Evolutionary conservation across 495 filamentous ascomycete species (phyloP), one percentile per base, ranked within the genome.

Genomic region (Pseudoneurospora amorphoporcata): DNA sequence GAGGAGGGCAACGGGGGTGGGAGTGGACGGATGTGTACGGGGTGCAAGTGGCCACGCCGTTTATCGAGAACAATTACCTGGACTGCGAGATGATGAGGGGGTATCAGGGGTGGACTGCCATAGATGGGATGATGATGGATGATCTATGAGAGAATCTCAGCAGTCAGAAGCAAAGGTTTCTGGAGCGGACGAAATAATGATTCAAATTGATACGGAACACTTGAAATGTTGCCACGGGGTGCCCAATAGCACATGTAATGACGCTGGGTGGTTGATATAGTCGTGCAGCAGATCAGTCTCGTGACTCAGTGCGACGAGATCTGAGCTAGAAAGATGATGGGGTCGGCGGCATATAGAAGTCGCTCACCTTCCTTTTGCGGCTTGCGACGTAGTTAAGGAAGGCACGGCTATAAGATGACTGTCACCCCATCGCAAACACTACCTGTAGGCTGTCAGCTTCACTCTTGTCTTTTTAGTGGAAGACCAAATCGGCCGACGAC

Each of bases 21-120:
- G 76, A 76, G 76, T 80, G 76, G 73, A 68, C 69, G 0, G 77
- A 73, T 4, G 79, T 83, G 7, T 82, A 78, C 39, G 83, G 81
- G 5, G 76, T 83, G 72, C 78, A 82, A 43, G 69, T 84, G 32
- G 78, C 83, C 1, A 84, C 83, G 39, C 76, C 81, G 35, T 84
- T 84, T 43, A 75, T 82, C 69, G 83, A 84, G 75, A 81, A 82
- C 35, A 82, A 82, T 53, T 82, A 81, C 69, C 77, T 81, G 65
- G 76, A 79, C 39, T 82, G 80, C 73, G 61, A 43, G 71, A 69
- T 45, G n/a, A 77, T 82, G 79, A 65, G 72, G 58, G 79, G 79
- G 4, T 81, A 82, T 39, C 38, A 53, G 12, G 79, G 77, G 8
- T 53, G 45, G 45, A 53, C 45, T 29, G 45, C 45, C 19, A 19